A percentile compares a stretch with the other conserved stretches of the same genome.
Conservation (phyloP, 169 alveolate genomes). For the Fabrea salina region DNA sequence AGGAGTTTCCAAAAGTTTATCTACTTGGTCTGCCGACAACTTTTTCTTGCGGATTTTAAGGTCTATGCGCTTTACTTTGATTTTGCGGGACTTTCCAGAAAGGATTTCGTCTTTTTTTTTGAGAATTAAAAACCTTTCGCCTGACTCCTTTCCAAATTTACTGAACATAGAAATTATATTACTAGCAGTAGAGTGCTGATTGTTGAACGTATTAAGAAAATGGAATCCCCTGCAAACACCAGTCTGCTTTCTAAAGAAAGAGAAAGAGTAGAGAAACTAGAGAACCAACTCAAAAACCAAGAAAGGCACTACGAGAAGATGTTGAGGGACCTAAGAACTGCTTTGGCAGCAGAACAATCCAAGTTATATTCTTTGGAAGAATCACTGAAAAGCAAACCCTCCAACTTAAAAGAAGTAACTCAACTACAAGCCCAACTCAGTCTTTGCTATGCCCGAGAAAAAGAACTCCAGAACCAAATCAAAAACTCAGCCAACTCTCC, state of each 20-base stretch:
- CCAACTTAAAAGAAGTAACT: neutral
- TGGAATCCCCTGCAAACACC: too few relatives aligned
- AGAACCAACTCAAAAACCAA: neutral
- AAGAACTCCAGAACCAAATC: neutral
- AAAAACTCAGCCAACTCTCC: neutral
- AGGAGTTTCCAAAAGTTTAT: too few relatives aligned
- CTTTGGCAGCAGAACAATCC: slow-evolving; percentile 8
- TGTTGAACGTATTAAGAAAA: too few relatives aligned
- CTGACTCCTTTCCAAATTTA: slow-evolving; percentile 7
- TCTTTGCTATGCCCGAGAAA: neutral
- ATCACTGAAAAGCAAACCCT: neutral
- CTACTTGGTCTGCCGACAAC: too few relatives aligned
- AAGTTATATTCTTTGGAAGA: neutral
- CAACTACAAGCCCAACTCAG: slow-evolving; percentile 7
- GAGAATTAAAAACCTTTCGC: slow-evolving; percentile 12
- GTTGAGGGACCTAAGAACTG: neutral
- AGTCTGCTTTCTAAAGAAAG: slow-evolving; percentile 25
- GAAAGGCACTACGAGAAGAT: neutral
- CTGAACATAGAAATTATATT: too few relatives aligned
- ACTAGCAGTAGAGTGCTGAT: too few relatives aligned
- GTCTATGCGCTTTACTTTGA: too few relatives aligned
- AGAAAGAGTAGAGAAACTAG: neutral
- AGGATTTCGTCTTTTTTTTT: slow-evolving; percentile 24
- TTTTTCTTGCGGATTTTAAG: too few relatives aligned
- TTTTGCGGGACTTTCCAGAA: slow-evolving; percentile 9